Evolutionary conservation across 352 stramenopile species (phyloP).

Genomic region (Phytophthora capsici): DNA sequence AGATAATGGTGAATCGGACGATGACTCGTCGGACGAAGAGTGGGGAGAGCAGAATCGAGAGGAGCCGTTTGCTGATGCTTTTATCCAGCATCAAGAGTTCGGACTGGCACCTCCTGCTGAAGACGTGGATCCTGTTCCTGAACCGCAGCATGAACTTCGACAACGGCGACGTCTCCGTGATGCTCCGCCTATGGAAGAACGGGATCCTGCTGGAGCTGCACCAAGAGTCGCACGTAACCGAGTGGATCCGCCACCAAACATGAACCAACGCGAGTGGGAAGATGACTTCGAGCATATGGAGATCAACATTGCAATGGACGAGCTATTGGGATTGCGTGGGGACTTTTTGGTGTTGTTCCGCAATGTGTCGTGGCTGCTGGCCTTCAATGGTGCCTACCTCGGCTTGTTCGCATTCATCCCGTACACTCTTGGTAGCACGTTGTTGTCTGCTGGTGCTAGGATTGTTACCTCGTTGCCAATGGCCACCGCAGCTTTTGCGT

Average conservation of each 20-base stretch:
- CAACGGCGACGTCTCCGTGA: conserved; percentile 41
- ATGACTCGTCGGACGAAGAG: conserved; percentile 68
- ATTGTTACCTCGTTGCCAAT: conserved; percentile 64
- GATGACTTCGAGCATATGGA: conserved; percentile 93
- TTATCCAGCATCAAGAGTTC: conserved; percentile 48
- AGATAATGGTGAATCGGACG: conserved; percentile 44
- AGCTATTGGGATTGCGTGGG: conserved; percentile 96
- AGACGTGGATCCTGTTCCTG: conserved; percentile 24
- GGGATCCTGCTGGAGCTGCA: conserved; percentile 23
- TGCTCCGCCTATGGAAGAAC: conserved; percentile 18
- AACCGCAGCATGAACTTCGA: conserved; percentile 47
- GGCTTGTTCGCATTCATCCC: conserved; percentile 97
- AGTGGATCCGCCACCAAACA: conserved; percentile 49
- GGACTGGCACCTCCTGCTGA: conserved; percentile 28
- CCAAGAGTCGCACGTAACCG: conserved; percentile 43
- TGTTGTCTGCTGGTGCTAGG: conserved; percentile 76
- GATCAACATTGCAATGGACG: conserved; percentile 96
- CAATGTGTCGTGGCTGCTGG: conserved; percentile 97
- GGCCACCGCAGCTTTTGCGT: conserved; percentile 29
- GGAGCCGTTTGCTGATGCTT: conserved; percentile 49
- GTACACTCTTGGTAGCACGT: conserved; percentile 93
- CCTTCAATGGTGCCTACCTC: conserved; percentile 97
- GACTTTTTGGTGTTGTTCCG: conserved; percentile 94
- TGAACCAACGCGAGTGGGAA: conserved; percentile 74
- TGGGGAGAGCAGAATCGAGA: conserved; percentile 38